Evolutionary conservation across 129 eudicot genomes (phyloP).

Genomic region (Ambrosia trifida): DNA sequence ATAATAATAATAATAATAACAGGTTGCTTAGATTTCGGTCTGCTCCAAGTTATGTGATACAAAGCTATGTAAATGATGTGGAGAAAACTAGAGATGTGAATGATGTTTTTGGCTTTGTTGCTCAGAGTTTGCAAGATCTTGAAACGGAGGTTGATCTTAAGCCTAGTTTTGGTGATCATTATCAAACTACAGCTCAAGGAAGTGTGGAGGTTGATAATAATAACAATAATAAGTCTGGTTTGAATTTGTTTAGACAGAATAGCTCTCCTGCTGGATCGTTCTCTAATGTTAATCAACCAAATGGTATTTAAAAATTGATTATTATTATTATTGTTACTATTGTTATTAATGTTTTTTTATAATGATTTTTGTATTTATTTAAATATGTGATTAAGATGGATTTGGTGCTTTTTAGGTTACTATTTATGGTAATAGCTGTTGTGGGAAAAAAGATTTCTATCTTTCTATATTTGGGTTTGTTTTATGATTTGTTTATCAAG

Average conservation of each 20-base stretch:
- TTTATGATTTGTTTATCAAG: conserved; percentile 15
- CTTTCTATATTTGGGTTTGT: conserved; percentile 32
- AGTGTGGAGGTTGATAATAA: conserved; percentile 33
- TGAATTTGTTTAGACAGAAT: conserved; percentile 65
- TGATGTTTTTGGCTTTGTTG: conserved; percentile 34
- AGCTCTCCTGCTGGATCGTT: conserved; percentile 95
- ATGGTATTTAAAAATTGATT: conserved; percentile 43
- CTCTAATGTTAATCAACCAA: conserved; percentile 45
- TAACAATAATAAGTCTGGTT: conserved; percentile 43
- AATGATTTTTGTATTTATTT: too few relatives aligned
- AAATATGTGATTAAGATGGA: background rate
- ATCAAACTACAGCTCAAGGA: too few relatives aligned
- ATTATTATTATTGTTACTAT: too few relatives aligned
- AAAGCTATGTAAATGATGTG: conserved; percentile 34
- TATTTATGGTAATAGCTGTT: conserved; percentile 42
- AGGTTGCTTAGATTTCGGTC: conserved; percentile 69
- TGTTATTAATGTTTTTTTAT: background rate
- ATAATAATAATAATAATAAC: conserved; percentile 34
- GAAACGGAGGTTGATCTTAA: conserved; percentile 43
- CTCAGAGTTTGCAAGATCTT: conserved; percentile 36
- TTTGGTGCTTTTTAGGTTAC: conserved; percentile 28
- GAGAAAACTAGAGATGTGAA: conserved; percentile 31
- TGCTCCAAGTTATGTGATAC: conserved; percentile 61
- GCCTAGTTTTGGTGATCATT: conserved; percentile 14
- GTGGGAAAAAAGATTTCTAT: conserved; percentile 5